Evolutionary conservation across 768 basidiomycete species (phyloP).

Genomic region (Rhodocollybia butyracea): DNA sequence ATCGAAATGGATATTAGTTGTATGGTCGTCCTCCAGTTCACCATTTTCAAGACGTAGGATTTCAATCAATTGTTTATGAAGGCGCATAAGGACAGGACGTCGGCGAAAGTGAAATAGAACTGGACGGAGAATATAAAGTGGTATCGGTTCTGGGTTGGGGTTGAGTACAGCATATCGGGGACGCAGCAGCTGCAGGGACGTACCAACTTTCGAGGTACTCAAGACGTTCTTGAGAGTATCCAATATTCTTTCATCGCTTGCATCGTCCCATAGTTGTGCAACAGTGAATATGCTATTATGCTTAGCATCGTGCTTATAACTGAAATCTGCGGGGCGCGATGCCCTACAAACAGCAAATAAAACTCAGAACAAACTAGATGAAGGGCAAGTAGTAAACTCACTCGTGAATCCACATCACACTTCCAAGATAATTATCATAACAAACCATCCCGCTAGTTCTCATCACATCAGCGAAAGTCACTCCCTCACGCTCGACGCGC

Average conservation of each 20-base stretch:
- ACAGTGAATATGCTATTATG: slow-evolving; percentile 52
- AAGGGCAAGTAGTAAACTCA: slow-evolving; percentile 26
- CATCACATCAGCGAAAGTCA: slow-evolving; percentile 50
- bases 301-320: slow-evolving; percentile 77
- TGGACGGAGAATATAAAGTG: slow-evolving; percentile 50
- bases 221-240: slow-evolving; percentile 29
- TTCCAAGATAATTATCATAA: slow-evolving; percentile 55
- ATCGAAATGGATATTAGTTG: slow-evolving; percentile 26
- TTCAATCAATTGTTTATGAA: slow-evolving; percentile 44
- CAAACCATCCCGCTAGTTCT: slow-evolving; percentile 56
- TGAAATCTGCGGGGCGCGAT: slow-evolving; percentile 66
- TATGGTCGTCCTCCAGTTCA: slow-evolving; percentile 29
- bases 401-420: slow-evolving; percentile 74
- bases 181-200: slow-evolving; percentile 6
- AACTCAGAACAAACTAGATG: no score
- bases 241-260: slow-evolving; percentile 30
- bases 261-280: slow-evolving; percentile 52
- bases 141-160: slow-evolving; percentile 34
- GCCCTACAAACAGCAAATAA: slow-evolving; percentile 36
- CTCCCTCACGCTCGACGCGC: slow-evolving; percentile 37
- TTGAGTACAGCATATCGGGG: neutral
- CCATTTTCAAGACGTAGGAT: slow-evolving; percentile 27
- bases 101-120: slow-evolving; percentile 44
- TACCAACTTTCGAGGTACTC: slow-evolving; percentile 28
- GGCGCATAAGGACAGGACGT: slow-evolving; percentile 27